These are phyloP conservation scores for Blastocystis sp. DNA, from an alignment of 352 stramenopile species.

Conservation along the genomic window DNA sequence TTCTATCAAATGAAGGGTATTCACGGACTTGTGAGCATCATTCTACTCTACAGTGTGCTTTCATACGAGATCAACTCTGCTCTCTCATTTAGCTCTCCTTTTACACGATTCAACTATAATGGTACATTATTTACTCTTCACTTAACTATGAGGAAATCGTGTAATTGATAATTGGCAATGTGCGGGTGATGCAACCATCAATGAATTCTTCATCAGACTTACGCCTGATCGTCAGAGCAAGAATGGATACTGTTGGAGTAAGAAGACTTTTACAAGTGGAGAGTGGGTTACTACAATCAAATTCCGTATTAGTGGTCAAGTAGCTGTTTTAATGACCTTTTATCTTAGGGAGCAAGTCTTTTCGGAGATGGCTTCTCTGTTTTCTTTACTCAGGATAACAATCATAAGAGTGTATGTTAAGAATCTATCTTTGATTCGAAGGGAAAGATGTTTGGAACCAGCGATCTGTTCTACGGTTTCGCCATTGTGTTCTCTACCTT, in stretches of 20 bases:
- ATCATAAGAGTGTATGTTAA: constrained; percentile 38
- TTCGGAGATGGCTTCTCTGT: constrained; percentile 75
- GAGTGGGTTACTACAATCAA: constrained; percentile 71
- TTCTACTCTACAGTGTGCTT: background rate
- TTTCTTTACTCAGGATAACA: constrained; percentile 71
- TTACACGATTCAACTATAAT: background rate
- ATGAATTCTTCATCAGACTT: constrained; percentile 72
- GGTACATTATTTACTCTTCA: background rate
- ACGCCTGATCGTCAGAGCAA: constrained; percentile 74
- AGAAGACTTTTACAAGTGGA: constrained; percentile 59
- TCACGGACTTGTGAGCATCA: background rate
- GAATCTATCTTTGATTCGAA: constrained; percentile 11
- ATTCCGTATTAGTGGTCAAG: constrained; percentile 74
- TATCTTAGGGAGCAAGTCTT: constrained; percentile 71
- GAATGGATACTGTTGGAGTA: constrained; percentile 72
- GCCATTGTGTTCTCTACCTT: constrained; percentile 78
- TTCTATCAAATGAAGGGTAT: constrained; percentile 42
- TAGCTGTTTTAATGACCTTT: background rate
- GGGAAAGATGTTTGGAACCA: constrained; percentile 71
- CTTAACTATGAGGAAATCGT: background rate
- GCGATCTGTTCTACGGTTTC: constrained; percentile 72
- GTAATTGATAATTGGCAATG: constrained; percentile 50
- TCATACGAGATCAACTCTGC: background rate
- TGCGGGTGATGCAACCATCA: constrained; percentile 68
- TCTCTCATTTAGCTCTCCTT: constrained; percentile 53